These are phyloP conservation scores for Bruguiera sexangula DNA, from an alignment of 345 rosid genomes.

Conservation along the genomic window DNA sequence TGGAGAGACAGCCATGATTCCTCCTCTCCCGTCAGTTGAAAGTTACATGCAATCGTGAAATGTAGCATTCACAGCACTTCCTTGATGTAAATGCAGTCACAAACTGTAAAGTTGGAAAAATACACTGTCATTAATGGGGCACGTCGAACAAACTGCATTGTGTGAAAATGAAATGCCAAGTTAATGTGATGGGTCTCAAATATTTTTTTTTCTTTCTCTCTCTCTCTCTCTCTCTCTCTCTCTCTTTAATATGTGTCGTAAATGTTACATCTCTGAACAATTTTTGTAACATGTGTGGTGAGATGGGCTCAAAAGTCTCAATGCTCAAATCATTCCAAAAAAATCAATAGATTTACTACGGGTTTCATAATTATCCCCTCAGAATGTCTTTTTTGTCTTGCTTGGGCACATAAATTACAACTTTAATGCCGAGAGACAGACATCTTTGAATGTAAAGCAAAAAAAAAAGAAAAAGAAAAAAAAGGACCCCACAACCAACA, in stretches of 20 bases:
- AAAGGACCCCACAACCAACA: background rate
- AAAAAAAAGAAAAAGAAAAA: background rate
- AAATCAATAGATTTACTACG: background rate
- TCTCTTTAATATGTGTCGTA: conserved; percentile 6
- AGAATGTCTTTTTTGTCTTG: conserved; percentile 42
- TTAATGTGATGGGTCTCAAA: too few relatives aligned
- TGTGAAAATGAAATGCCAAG: too few relatives aligned
- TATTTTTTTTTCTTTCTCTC: too few relatives aligned
- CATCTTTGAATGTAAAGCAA: background rate
- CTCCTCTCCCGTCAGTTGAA: background rate
- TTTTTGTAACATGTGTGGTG: conserved; percentile 16
- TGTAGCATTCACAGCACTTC: background rate
- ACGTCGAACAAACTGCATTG: too few relatives aligned
- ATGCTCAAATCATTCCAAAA: too few relatives aligned
- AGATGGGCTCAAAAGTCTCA: conserved; percentile 18
- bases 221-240: too few relatives aligned
- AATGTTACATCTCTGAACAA: conserved; percentile 9
- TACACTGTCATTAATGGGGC: too few relatives aligned
- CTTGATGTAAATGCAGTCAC: conserved; percentile 22
- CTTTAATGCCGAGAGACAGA: conserved; percentile 28
- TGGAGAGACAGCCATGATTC: background rate
- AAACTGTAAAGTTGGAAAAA: background rate
- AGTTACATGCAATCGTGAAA: background rate
- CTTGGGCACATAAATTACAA: conserved; percentile 23
- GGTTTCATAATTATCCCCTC: background rate